Evolutionary conservation across 2,329 filamentous ascomycete species (phyloP).

Genomic region (Elsinoe necatrix): DNA sequence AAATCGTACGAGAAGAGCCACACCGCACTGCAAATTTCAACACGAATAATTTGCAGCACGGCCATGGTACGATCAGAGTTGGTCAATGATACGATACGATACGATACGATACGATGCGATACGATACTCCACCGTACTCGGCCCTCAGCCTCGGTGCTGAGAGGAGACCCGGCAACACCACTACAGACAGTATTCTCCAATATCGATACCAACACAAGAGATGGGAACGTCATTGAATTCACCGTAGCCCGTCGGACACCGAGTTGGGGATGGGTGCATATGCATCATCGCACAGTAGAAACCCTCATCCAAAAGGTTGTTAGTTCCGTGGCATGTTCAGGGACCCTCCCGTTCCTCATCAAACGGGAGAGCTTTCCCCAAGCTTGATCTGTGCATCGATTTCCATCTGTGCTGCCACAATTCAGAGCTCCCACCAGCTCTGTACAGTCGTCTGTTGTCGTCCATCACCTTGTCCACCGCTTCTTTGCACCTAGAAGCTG

Average conservation of each 20-base stretch:
- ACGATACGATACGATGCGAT: not conserved
- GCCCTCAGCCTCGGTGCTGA: not conserved
- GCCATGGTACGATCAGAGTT: not conserved
- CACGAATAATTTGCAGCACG: not conserved
- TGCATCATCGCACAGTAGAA: not conserved
- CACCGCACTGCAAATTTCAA: constrained; percentile 2
- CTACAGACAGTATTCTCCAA: not conserved
- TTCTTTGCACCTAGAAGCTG: not conserved
- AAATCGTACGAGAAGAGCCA: constrained; percentile 10
- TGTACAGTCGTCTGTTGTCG: not conserved
- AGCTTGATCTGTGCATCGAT: constrained; percentile 9
- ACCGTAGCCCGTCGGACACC: constrained; percentile 9
- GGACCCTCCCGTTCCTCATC: constrained; percentile 10
- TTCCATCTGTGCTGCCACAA: no score
- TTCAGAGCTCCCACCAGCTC: not conserved
- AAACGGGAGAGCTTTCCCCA: constrained; percentile 12
- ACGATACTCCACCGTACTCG: not conserved
- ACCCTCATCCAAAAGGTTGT: not conserved
- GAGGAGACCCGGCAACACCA: constrained; percentile 11
- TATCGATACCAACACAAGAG: no score
- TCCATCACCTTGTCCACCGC: not conserved
- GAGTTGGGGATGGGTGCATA: constrained; percentile 13
- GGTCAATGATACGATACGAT: not conserved
- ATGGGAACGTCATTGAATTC: constrained; percentile 10
- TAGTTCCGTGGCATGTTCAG: not conserved